Base-by-base conservation (phyloP, 2,329 filamentous ascomycete species). In the Trichothecium roseum region DNA sequence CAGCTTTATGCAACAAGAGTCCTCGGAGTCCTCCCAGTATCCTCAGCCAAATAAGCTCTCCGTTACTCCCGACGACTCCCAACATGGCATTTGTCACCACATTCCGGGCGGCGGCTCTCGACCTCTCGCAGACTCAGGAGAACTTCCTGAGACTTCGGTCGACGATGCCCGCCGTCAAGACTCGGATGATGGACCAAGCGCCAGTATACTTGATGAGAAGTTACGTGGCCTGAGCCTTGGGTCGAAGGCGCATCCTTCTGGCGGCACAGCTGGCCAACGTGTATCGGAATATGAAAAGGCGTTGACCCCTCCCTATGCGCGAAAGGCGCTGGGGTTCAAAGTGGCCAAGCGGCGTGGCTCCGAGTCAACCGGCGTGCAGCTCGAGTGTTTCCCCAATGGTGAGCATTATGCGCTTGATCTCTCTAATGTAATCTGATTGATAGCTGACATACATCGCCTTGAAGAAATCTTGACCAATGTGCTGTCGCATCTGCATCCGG, bases 401-500 rank as follows among this genome's bases (percentile, higher is more conserved):
- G 63, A 48, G 70, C 52, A 8, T 18, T 13, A 28, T 33, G 15
- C 20, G 16, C 14, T 20, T 26, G 35, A 35, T 12, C 35, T 22
- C 14, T 31, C 32, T 43, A 13, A 22, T 14, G 24, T n/a, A 10
- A 17, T 16, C 40, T 49, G 36, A 48, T 34, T 52, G 36, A 13
- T 30, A 17, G 16, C 7, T 24, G 20, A 6, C 20, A 6, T 6
- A 24, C 20, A 24, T 24, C 5, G 5, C 9, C 17, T 33, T 38
- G 26, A 57, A 95, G 91, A 98, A 69, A 80, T 96, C 38, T 60
- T 96, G 57, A 94, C 85, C 9, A 87, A 95, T 50, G 79, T 94
- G 22, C 63, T 96, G 38, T 94, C 91, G 28, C 84, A 96, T 62
- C 68, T 98, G 35, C 81, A 88, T 35, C 86, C 88, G 8, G 76